These are phyloP conservation scores for Heritiera fomes DNA, from an alignment of 345 rosid genomes.

Conservation along the genomic window DNA sequence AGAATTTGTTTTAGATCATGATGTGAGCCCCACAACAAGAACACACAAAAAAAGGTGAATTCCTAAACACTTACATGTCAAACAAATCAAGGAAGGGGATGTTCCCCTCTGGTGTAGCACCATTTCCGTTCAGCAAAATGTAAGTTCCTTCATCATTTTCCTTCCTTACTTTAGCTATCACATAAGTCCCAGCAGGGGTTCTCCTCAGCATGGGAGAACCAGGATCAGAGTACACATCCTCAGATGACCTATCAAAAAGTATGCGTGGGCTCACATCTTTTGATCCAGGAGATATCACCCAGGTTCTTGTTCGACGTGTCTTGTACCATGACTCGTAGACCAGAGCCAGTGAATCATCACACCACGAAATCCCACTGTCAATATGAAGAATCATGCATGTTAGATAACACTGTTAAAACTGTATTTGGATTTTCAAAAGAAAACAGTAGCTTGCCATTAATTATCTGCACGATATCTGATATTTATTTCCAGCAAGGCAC, in stretches of 20 bases:
- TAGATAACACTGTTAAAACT: slow-evolving; percentile 1
- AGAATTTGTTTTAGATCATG: slow-evolving; percentile 35
- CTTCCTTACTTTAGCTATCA: slow-evolving; percentile 86
- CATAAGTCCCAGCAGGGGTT: slow-evolving; percentile 70
- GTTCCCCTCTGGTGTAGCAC: slow-evolving; percentile 97
- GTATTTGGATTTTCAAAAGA: slow-evolving; percentile 14
- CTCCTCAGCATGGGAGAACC: slow-evolving; percentile 96
- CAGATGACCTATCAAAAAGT: slow-evolving; percentile 94
- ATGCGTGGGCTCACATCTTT: slow-evolving; percentile 65
- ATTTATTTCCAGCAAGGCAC: background rate
- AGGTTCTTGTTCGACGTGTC: slow-evolving; percentile 83
- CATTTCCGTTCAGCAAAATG: slow-evolving; percentile 83
- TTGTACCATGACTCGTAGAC: slow-evolving; percentile 97
- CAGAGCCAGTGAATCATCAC: slow-evolving; percentile 87
- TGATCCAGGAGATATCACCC: slow-evolving; percentile 87
- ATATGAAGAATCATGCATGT: slow-evolving; percentile 22
- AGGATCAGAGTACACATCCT: slow-evolving; percentile 99
- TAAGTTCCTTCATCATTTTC: slow-evolving; percentile 63
- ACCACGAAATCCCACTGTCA: slow-evolving; percentile 91
- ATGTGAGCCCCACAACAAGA: slow-evolving; percentile 7
- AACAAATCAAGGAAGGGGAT: slow-evolving; percentile 96
- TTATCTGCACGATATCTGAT: background rate
- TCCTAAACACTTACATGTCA: slow-evolving; percentile 71
- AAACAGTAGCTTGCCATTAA: slow-evolving; percentile 15
- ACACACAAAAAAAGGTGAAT: background rate